Percentiles rank a stretch among this genome's conserved stretches.
These are phyloP conservation scores for Chalciporus sp. DNA, from an alignment of 1,284 basidiomycete genomes.

Conservation along the genomic window DNA sequence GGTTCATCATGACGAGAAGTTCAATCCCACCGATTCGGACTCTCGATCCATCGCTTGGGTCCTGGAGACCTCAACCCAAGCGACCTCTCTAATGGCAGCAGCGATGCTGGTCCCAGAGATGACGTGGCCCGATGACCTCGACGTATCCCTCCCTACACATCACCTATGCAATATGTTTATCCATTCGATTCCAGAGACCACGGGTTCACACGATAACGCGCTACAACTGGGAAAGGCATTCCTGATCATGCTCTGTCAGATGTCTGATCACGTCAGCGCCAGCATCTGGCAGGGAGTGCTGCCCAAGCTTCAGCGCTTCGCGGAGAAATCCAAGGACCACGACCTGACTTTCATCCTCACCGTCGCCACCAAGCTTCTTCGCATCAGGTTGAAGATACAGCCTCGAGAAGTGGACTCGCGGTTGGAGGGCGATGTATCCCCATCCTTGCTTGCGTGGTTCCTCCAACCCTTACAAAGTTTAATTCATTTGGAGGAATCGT, in stretches of 20 bases:
- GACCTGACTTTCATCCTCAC: slow-evolving; percentile 7
- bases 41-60: slow-evolving; percentile 14
- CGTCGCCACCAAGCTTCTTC: slow-evolving; percentile 6
- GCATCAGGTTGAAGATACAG: neutral
- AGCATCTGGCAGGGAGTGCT: slow-evolving; percentile 1
- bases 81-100: slow-evolving; percentile 9
- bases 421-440: neutral
- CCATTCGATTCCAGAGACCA: slow-evolving; percentile 6
- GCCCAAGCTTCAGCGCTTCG: neutral
- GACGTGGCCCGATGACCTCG: slow-evolving; percentile 8
- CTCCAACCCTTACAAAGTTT: slow-evolving; percentile 5
- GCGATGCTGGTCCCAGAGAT: slow-evolving; percentile 12
- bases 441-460: slow-evolving; percentile 9
- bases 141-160: slow-evolving; percentile 5
- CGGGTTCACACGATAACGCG: neutral
- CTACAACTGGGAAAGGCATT: slow-evolving; percentile 6
- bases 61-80: slow-evolving; percentile 15
- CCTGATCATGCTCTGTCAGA: slow-evolving; percentile 5
- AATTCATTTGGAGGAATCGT: neutral
- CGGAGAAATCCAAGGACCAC: neutral
- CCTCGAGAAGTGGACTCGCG: neutral
- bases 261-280: neutral
- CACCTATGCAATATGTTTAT: slow-evolving; percentile 10
- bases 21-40: neutral
- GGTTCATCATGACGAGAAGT: neutral